phyloP scores from a whole-genome alignment of 148 eudicot species.

The Amaranthus hypochondriacus region DNA sequence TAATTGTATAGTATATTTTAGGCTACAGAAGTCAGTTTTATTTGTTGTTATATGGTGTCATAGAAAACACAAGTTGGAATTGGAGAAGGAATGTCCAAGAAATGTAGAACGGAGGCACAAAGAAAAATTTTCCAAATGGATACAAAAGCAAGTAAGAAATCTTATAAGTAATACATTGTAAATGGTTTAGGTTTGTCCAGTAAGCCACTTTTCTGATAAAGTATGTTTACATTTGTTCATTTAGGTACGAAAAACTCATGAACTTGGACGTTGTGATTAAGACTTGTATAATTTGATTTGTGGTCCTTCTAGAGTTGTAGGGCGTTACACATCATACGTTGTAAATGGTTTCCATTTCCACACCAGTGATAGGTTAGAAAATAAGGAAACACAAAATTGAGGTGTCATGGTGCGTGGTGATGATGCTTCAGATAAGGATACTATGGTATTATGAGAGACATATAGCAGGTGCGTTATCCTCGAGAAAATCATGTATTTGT shows the following conservation, averaged over 20 bases:
- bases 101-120: too few relatives aligned
- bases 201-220: background rate
- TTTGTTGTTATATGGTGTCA: too few relatives aligned
- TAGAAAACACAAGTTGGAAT: background rate
- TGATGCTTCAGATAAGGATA: slow-evolving; percentile 5
- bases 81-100: too few relatives aligned
- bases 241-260: background rate
- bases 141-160: background rate
- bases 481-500: background rate
- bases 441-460: slow-evolving; percentile 1
- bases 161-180: background rate
- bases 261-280: too few relatives aligned
- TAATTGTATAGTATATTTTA: too few relatives aligned
- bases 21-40: too few relatives aligned
- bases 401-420: slow-evolving; percentile 6
- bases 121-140: background rate
- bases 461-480: background rate
- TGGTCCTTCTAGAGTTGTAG: background rate
- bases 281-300: slow-evolving; percentile 11
- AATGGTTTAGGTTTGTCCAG: background rate
- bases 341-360: slow-evolving; percentile 2
- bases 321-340: background rate
- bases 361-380: background rate
- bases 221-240: background rate
- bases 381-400: background rate